Evolutionary conservation across 2,329 filamentous ascomycete genomes (phyloP).

Genomic region (Fusarium devonianum): DNA sequence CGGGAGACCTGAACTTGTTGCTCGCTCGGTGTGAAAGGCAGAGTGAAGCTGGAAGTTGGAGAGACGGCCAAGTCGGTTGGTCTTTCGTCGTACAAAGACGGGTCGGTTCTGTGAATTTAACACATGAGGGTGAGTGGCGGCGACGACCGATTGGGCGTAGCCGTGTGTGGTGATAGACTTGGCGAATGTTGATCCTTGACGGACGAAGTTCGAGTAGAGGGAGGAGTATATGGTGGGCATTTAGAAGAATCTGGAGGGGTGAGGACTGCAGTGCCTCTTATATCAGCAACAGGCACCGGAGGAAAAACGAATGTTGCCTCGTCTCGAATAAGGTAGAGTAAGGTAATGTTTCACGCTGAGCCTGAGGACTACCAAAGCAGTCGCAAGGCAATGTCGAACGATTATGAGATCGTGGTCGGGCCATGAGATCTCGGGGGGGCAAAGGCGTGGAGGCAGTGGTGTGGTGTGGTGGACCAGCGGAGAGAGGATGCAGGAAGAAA

Average conservation of each 20-base stretch:
- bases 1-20: constrained; percentile 55
- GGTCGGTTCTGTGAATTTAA: constrained; percentile 75
- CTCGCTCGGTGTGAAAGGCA: constrained; percentile 72
- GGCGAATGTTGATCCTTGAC: constrained; percentile 83
- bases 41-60: constrained; percentile 72
- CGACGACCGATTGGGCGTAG: constrained; percentile 97
- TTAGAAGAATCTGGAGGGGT: constrained; percentile 74
- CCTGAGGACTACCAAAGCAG: constrained; percentile 33
- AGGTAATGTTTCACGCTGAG: constrained; percentile 15
- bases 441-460: constrained; percentile 18
- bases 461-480: constrained; percentile 35
- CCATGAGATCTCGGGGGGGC: constrained; percentile 39
- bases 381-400: constrained; percentile 38
- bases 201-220: constrained; percentile 83
- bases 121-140: constrained; percentile 82
- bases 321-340: constrained; percentile 13
- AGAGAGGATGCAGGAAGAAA: constrained; percentile 6
- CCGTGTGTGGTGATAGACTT: constrained; percentile 97
- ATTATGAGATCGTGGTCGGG: constrained; percentile 41
- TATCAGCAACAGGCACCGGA: constrained; percentile 37
- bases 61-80: constrained; percentile 61
- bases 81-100: constrained; percentile 66
- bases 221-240: constrained; percentile 80
- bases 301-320: constrained; percentile 1
- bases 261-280: constrained; percentile 52